phyloP scores from a whole-genome alignment of 345 rosid species.

The Arabidopsis suecica region DNA sequence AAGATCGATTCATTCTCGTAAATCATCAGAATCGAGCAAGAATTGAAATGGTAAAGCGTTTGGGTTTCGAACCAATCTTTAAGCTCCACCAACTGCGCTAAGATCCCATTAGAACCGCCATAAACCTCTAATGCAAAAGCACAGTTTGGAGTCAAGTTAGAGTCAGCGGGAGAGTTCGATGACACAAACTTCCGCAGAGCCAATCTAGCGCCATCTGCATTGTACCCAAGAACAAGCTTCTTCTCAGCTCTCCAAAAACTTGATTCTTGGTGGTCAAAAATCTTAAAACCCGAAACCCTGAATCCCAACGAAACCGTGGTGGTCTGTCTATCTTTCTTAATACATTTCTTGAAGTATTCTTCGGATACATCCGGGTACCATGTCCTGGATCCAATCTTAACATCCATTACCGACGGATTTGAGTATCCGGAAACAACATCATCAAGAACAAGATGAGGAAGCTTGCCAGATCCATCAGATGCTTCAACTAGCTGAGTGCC shows the following conservation, averaged over 20 bases:
- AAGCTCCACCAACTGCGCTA: constrained; percentile 74
- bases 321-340: constrained; percentile 62
- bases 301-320: constrained; percentile 71
- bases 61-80: constrained; percentile 95
- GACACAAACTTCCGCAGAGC: constrained; percentile 86
- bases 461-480: constrained; percentile 79
- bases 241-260: constrained; percentile 68
- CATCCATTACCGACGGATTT: constrained; percentile 72
- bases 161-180: constrained; percentile 49
- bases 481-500: constrained; percentile 73
- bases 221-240: constrained; percentile 53
- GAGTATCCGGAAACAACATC: constrained; percentile 51
- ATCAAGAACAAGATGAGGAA: constrained; percentile 59
- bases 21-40: constrained; percentile 76
- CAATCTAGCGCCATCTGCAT: constrained; percentile 54
- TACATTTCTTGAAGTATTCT: constrained; percentile 61
- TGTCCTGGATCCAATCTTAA: constrained; percentile 91
- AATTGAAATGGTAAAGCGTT: constrained; percentile 72
- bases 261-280: constrained; percentile 51
- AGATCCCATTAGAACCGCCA: constrained; percentile 73
- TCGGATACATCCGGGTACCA: constrained; percentile 85
- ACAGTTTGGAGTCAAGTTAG: constrained; percentile 56
- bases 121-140: constrained; percentile 60
- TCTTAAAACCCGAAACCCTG: constrained; percentile 74
- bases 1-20: constrained; percentile 57